Evolutionary conservation across 306 rosid species (phyloP), one percentile per base, ranked within the genome.

Genomic region (Clitoria ternatea): DNA sequence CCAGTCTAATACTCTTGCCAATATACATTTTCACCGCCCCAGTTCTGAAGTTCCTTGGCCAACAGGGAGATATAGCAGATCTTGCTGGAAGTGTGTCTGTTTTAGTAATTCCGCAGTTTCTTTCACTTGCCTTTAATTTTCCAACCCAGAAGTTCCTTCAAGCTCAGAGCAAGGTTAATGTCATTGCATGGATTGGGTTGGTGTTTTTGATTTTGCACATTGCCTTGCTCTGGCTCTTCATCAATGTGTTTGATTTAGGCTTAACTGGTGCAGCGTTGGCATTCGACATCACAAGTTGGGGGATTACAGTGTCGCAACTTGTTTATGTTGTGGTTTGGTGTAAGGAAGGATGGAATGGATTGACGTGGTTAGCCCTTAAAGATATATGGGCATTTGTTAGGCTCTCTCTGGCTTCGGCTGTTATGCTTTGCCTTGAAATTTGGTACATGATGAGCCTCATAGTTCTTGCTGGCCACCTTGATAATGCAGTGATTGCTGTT

Each of bases 341-440:
- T 80, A 80, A 84, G 52, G 95, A 94, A 70, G 95, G 89, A 7
- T 90, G 98, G 98, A 80, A 45, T 36, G 98, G 97, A 7, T 72
- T 85, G 7, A 75, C 97, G 4, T 79, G 89, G 92, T 9, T 57
- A 45, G 98, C 98, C 8, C 76, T 93, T 52, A 82, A 84, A 63
- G 98, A 88, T 66, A 82, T 93, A 1, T 90, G 97, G 97, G 85
- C 87, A 18, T 90, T 93, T 76, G 84, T 88, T 36, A 79, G 83
- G 81, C 96, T 93, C n/a, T 93, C 97, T 2, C 59, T 93, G 40
- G 96, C 90, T n/a, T 93, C 98, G 0, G 97, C 98, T 55, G 81
- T 93, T 2, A 93, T 90, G 98, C 92, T 90, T 76, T 90, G 97
- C 80, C 92, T 93, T 32, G 97, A 93, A 82, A 1, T 93, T 66